These are phyloP conservation scores for Cocos nucifera DNA, from an alignment of 176 grass and related monocot genomes.

Conservation along the genomic window DNA sequence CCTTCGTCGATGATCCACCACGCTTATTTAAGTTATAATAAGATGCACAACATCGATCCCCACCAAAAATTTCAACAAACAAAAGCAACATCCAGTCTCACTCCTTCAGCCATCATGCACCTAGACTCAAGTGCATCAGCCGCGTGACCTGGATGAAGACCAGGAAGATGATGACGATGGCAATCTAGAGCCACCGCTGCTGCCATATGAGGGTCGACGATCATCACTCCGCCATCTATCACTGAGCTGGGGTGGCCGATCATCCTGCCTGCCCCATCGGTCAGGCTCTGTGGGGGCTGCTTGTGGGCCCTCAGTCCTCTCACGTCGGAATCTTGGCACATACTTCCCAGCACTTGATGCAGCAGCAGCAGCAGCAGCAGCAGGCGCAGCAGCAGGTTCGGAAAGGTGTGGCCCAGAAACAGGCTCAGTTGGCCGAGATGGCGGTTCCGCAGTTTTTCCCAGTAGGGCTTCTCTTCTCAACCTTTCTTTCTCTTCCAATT, in stretches of 20 bases:
- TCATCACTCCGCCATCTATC: constrained; percentile 67
- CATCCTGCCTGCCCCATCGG: constrained; percentile 9
- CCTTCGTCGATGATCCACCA: too few relatives aligned
- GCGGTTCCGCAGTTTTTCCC: constrained; percentile 22
- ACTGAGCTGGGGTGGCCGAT: background rate
- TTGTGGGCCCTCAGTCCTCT: background rate
- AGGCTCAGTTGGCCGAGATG: background rate
- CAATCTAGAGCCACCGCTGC: background rate
- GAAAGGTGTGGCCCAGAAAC: background rate
- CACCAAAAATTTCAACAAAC: too few relatives aligned
- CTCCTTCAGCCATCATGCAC: background rate
- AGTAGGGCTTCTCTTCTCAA: constrained; percentile 43
- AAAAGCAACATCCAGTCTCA: too few relatives aligned
- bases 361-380: constrained; percentile 10
- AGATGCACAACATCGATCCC: too few relatives aligned
- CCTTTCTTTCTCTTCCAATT: constrained; percentile 67
- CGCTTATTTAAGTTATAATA: too few relatives aligned
- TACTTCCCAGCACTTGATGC: constrained; percentile 41
- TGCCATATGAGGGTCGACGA: constrained; percentile 14
- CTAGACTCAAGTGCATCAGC: background rate
- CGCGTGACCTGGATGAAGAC: background rate
- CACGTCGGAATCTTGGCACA: constrained; percentile 42
- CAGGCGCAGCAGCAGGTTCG: constrained; percentile 1
- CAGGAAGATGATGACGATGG: background rate
- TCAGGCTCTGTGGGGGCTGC: constrained; percentile 15